These are phyloP conservation scores for Lactifluus volemus DNA, from an alignment of 768 basidiomycete species.

Conservation along the genomic window DNA sequence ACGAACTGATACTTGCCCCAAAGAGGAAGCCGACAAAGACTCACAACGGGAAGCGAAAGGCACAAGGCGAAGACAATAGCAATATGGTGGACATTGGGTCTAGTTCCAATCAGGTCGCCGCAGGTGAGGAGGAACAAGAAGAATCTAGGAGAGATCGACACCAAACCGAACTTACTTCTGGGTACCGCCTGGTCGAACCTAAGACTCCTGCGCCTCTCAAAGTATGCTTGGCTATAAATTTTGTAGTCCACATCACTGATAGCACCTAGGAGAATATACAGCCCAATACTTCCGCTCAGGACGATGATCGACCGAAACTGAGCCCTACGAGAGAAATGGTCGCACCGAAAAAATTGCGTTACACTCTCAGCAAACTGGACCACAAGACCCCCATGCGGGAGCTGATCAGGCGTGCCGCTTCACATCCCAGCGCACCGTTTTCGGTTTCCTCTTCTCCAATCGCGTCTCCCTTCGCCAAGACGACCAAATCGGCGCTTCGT, in stretches of 20 bases:
- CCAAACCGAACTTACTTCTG: neutral
- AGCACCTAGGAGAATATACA: neutral
- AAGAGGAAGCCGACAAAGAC: slow-evolving; percentile 12
- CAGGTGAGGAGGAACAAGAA: neutral
- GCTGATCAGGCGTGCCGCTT: slow-evolving; percentile 63
- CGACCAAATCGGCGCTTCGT: slow-evolving; percentile 52
- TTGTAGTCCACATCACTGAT: neutral
- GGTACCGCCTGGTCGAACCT: neutral
- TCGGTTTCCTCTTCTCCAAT: slow-evolving; percentile 28
- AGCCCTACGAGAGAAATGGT: slow-evolving; percentile 1
- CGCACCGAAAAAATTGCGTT: slow-evolving; percentile 1
- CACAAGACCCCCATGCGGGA: slow-evolving; percentile 63
- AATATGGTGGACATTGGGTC: neutral
- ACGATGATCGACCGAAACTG: neutral
- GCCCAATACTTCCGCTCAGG: neutral
- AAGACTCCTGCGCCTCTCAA: neutral
- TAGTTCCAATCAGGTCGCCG: neutral
- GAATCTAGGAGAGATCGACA: neutral
- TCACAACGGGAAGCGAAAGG: slow-evolving; percentile 17
- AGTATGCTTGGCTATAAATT: neutral
- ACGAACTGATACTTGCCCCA: slow-evolving; percentile 5
- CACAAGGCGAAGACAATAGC: neutral
- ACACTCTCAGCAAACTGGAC: slow-evolving; percentile 10
- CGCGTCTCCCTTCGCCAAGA: slow-evolving; percentile 60
- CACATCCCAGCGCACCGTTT: slow-evolving; percentile 57